Conservation (phyloP, 495 filamentous ascomycete species). For the Lasiosphaeria ovina region DNA sequence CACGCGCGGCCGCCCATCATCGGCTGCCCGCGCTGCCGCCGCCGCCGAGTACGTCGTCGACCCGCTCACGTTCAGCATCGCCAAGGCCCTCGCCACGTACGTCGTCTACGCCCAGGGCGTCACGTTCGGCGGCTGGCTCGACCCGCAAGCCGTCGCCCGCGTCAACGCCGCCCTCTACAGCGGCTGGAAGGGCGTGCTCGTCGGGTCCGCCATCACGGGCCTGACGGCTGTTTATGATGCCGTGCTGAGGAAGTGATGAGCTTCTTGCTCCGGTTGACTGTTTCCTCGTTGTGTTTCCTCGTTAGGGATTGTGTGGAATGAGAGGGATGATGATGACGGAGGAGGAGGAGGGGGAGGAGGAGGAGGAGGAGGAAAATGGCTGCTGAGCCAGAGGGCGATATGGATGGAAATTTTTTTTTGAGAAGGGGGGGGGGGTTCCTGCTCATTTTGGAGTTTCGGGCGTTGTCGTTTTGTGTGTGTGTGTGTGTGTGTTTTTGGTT, state of each 20-base stretch:
- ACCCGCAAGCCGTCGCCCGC: constrained; percentile 53
- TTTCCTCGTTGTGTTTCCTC: no score
- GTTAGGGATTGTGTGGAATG: no score
- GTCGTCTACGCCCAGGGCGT: constrained; percentile 72
- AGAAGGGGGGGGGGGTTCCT: background rate
- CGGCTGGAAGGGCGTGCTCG: constrained; percentile 66
- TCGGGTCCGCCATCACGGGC: constrained; percentile 67
- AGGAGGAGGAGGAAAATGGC: background rate
- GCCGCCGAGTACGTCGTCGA: constrained; percentile 59
- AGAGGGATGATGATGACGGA: no score
- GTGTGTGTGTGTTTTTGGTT: no score
- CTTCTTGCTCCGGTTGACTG: background rate
- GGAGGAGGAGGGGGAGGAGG: background rate
- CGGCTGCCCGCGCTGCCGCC: constrained; percentile 5
- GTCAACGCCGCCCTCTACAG: constrained; percentile 69
- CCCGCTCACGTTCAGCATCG: constrained; percentile 83
- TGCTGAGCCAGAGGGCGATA: no score
- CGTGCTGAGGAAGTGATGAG: constrained; percentile 65
- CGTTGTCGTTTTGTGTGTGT: no score
- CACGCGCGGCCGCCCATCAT: constrained; percentile 28
- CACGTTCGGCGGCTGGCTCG: constrained; percentile 62
- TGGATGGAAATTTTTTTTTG: background rate
- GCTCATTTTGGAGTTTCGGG: no score
- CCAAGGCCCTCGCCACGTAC: constrained; percentile 76
- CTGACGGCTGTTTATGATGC: constrained; percentile 79